Base-by-base conservation (phyloP, 768 basidiomycete genomes). In the Pisolithus tinctorius region DNA sequence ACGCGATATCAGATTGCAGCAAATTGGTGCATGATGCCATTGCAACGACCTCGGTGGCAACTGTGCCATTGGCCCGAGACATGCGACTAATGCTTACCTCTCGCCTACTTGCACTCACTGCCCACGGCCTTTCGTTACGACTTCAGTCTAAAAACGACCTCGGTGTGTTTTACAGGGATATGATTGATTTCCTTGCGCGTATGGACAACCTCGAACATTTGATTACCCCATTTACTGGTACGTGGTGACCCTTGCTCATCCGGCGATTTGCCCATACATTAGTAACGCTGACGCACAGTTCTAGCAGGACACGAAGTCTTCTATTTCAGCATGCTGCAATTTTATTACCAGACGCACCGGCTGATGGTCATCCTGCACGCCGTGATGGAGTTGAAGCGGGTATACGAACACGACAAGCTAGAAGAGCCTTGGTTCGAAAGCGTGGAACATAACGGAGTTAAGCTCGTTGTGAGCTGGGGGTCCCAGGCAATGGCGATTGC, bases 281-380 rank as follows among this genome's bases (percentile, higher is more conserved):
- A 58, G 60, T 57, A 51, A 60, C 61, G 53, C 62, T 60, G 37
- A 60, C 54, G 30, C 44, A 20, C 50, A 78, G 77, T 77, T 49
- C 60, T 74, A 44, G 65, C 71, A 54, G 68, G 70, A 50, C 56
- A 71, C 47, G 77, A 78, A 53, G 57, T 55, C 30, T 74, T 75
- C 52, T 67, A 76, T 53, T 71, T 70, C 48, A 65, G 69, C 25
- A 73, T 74, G 64, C 63, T 74, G 31, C 56, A 67, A 9, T 59
- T 75, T 37, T 66, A 72, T 49, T 75, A 69, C 52, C 64, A 74
- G 42, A 69, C 66, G 4, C 74, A 71, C 52, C 66, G 69, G 25
- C 64, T 78, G 30, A 53, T 72, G 30, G 62, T 72, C 26, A 47
- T 72, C 29, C 62, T 74, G 20, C 71, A 71, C 40, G 69, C 66